A percentile compares a stretch with the other conserved stretches of the same genome.
Conservation (phyloP, 768 basidiomycete species). For the Phanerochaete sordida region DNA sequence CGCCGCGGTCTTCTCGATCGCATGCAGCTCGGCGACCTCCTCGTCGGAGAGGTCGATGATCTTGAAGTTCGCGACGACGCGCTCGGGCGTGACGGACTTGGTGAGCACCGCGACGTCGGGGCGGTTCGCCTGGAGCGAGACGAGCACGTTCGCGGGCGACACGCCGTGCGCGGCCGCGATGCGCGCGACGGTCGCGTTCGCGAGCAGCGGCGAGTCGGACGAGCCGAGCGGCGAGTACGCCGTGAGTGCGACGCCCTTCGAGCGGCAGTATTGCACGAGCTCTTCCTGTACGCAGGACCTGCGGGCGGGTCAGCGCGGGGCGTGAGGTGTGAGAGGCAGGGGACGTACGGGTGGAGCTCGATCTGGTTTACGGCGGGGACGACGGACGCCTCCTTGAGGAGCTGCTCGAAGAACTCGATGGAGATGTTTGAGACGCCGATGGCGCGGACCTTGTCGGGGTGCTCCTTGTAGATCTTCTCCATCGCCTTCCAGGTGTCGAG, state of each 20-base stretch:
- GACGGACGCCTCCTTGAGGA: constrained; percentile 51
- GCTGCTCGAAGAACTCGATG: constrained; percentile 55
- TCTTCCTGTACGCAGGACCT: constrained; percentile 66
- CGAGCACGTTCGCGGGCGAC: constrained; percentile 59
- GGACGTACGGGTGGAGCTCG: constrained; percentile 66
- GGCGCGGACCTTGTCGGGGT: constrained; percentile 71
- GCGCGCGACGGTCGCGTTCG: constrained; percentile 53
- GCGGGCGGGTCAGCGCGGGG: constrained; percentile 6
- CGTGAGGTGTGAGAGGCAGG: background rate
- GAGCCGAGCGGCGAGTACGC: constrained; percentile 82
- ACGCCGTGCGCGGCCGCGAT: constrained; percentile 62
- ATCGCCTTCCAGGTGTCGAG: constrained; percentile 77
- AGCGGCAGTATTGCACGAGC: constrained; percentile 55
- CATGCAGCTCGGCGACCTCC: constrained; percentile 55
- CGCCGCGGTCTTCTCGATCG: constrained; percentile 56
- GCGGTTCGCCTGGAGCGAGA: constrained; percentile 72
- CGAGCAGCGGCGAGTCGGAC: constrained; percentile 61
- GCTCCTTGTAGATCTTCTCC: constrained; percentile 61
- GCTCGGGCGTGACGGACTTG: constrained; percentile 71
- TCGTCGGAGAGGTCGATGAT: constrained; percentile 59
- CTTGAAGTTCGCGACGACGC: constrained; percentile 60
- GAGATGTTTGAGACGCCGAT: constrained; percentile 83
- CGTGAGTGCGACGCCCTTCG: constrained; percentile 65
- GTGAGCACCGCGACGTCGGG: constrained; percentile 59
- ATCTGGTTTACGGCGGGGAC: constrained; percentile 81